phyloP scores from a whole-genome alignment of 495 filamentous ascomycete genomes.

The Trichoderma orchidacearum region DNA sequence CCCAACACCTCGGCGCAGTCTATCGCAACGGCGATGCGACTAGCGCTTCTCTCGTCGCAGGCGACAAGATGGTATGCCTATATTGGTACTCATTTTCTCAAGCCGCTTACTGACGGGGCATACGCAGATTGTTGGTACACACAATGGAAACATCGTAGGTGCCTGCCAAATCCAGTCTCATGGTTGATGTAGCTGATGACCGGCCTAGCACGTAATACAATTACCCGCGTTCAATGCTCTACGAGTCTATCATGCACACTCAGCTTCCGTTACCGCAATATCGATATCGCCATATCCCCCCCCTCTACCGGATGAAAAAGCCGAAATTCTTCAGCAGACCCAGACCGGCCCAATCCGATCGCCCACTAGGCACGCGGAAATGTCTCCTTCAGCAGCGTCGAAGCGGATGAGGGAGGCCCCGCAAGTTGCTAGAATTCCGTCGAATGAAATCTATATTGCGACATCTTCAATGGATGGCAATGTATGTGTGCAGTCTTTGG shows the following conservation, averaged over 20 bases:
- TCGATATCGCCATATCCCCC: constrained; percentile 87
- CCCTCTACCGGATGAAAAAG: constrained; percentile 45
- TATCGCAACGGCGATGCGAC: constrained; percentile 94
- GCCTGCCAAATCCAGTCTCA: background rate
- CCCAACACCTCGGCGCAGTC: constrained; percentile 59
- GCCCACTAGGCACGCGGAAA: constrained; percentile 33
- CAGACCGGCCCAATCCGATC: constrained; percentile 24
- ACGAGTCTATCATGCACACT: constrained; percentile 79
- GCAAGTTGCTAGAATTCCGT: constrained; percentile 51
- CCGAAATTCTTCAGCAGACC: constrained; percentile 35
- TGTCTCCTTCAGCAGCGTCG: constrained; percentile 36
- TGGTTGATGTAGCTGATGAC: constrained; percentile 8
- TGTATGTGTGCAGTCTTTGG: constrained; percentile 73
- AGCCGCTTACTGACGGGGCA: background rate
- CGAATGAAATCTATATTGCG: constrained; percentile 81
- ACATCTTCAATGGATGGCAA: constrained; percentile 93
- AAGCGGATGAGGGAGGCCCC: constrained; percentile 31
- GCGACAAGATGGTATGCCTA: constrained; percentile 84
- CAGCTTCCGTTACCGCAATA: constrained; percentile 75
- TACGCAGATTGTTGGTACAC: constrained; percentile 73
- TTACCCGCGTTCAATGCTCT: constrained; percentile 66
- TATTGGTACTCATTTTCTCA: background rate
- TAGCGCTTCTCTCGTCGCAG: constrained; percentile 74
- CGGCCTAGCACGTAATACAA: constrained; percentile 63
- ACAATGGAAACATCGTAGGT: constrained; percentile 91